Conservation (phyloP, 805 yeast genomes). For the Scheffersomyces ergatensis region DNA sequence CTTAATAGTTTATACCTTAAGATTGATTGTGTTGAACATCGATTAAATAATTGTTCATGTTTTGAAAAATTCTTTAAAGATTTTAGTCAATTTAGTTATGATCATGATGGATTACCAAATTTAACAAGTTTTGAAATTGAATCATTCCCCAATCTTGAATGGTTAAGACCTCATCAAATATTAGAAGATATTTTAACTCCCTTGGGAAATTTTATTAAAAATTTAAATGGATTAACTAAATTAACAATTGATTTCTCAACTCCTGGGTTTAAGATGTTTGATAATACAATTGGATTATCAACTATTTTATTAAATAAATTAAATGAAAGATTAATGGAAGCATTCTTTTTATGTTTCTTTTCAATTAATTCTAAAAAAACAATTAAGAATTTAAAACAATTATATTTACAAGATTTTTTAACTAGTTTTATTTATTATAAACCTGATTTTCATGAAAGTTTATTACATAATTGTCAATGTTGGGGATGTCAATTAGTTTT, state of each 20-base stretch:
- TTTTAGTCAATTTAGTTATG: conserved; percentile 16
- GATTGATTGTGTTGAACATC: conserved; percentile 28
- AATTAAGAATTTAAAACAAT: conserved; percentile 15
- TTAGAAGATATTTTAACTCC: conserved; percentile 29
- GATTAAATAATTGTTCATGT: conserved; percentile 22
- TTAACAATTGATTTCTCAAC: conserved; percentile 31
- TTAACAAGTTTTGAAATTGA: conserved; percentile 26
- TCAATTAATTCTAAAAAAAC: conserved; percentile 6
- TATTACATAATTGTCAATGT: conserved; percentile 35
- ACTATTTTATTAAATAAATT: conserved; percentile 26
- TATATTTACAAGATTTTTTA: conserved; percentile 33
- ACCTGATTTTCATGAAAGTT: conserved; percentile 31
- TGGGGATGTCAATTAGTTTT: conserved; percentile 32
- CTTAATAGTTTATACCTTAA: conserved; percentile 23
- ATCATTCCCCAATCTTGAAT: conserved; percentile 29
- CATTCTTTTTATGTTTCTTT: conserved; percentile 29
- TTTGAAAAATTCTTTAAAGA: conserved; percentile 25
- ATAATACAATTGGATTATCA: conserved; percentile 26
- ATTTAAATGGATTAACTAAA: conserved; percentile 19
- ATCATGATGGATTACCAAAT: conserved; percentile 28
- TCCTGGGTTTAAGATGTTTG: conserved; percentile 37
- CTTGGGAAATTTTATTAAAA: conserved; percentile 25
- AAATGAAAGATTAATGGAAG: conserved; percentile 33
- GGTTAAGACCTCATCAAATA: conserved; percentile 34
- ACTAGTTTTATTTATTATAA: conserved; percentile 36